Evolutionary conservation across 306 rosid genomes (phyloP), one percentile per base, ranked within the genome.

Genomic region (Pyrus betulifolia): DNA sequence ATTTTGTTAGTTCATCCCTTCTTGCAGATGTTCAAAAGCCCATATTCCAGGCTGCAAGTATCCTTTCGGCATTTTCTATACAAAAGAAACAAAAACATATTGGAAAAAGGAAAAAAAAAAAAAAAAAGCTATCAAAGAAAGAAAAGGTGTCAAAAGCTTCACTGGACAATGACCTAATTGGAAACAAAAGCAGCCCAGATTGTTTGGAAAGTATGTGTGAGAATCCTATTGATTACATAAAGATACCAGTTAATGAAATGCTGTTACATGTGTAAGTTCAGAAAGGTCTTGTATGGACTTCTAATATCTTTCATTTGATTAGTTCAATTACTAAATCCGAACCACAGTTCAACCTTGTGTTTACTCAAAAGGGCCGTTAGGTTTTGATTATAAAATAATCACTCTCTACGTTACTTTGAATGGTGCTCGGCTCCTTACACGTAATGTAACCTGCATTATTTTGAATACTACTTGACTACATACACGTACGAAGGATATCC

Each of bases 271-370:
- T 40, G 49, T 49, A 64, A 71, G 59, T 57, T 70, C 64, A 55
- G 44, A 79, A 75, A 79, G 77, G 80, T 66, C 65, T 64, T 45
- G 51, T 65, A 55, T 65, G 71, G 64, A 77, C 45, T 69, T 27
- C 25, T 75, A 58, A 61, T 59, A 30, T 18, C 52, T 63, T 72
- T 64, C 69, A 15, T 25, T 25, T 69, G 80, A 68, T 76, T 38
- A 67, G 59, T 67, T 51, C 63, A 67, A 70, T 75, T 70, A 76
- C 75, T 71, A 74, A 49, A 76, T 54, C 74, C 70, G 45, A 71
- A 71, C 65, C 65, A 58, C 63, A 28, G 52, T 74, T 69, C 78
- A 60, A 52, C 82, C 74, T 66, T 71, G 70, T 71, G 81, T 67
- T 76, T 45, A 12, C 80, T 38, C 51, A 69, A 80, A 71, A 72